Evolutionary conservation across 805 yeast species (phyloP).

Genomic region (Zygoascus tannicola): DNA sequence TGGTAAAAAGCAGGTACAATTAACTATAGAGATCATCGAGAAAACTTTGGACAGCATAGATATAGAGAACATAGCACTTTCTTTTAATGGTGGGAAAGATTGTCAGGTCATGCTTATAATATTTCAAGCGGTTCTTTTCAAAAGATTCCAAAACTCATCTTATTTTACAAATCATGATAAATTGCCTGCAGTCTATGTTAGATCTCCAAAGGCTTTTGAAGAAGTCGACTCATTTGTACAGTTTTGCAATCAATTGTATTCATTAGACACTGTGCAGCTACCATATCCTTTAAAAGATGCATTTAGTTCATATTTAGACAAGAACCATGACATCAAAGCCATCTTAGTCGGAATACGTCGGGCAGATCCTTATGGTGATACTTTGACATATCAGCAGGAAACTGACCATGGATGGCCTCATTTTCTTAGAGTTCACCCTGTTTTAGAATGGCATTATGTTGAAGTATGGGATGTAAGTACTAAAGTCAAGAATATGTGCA

Average conservation of each 20-base stretch:
- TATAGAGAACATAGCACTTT: conserved; percentile 42
- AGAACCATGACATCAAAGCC: conserved; percentile 49
- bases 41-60: conserved; percentile 19
- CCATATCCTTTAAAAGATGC: conserved; percentile 52
- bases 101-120: conserved; percentile 81
- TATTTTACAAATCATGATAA: conserved; percentile 17
- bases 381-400: conserved; percentile 48
- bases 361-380: conserved; percentile 74
- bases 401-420: conserved; percentile 93
- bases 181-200: conserved; percentile 61
- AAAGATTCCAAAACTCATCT: conserved; percentile 13
- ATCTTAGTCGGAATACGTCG: conserved; percentile 82
- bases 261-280: conserved; percentile 37
- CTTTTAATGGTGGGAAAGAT: conserved; percentile 96
- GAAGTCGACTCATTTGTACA: conserved; percentile 61
- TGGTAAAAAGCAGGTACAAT: conserved; percentile 20
- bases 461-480: conserved; percentile 55
- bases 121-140: conserved; percentile 46
- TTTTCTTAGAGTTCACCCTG: conserved; percentile 77
- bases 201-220: conserved; percentile 61
- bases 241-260: conserved; percentile 44
- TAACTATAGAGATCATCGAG: conserved; percentile 21
- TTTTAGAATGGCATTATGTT: conserved; percentile 75
- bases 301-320: conserved; percentile 48
- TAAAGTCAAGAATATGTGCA: conserved; percentile 28